Percentiles rank a stretch among this genome's conserved stretches.
Evolutionary conservation across 768 basidiomycete genomes (phyloP).

Genomic region (Leccinum disarticulatum): DNA sequence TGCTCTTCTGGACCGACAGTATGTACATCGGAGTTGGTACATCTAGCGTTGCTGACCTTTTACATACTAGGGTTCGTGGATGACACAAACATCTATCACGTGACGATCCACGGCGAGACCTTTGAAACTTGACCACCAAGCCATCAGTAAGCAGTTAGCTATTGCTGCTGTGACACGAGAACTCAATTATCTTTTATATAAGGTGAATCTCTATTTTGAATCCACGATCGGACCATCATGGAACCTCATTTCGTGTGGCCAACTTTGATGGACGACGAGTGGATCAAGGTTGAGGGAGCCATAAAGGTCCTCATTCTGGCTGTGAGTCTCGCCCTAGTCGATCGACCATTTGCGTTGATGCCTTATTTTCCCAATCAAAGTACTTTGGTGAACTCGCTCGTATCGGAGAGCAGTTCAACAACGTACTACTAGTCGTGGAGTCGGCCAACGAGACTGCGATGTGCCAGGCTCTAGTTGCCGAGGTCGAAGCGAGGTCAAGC

Average conservation of each 20-base stretch:
- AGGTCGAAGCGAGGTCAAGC: conserved; percentile 36
- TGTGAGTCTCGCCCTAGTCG: conserved; percentile 38
- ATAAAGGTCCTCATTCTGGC: conserved; percentile 96
- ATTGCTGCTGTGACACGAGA: not conserved
- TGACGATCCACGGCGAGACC: too few relatives aligned
- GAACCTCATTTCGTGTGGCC: conserved; percentile 99
- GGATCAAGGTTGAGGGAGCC: conserved; percentile 99
- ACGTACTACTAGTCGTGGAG: conserved; percentile 11
- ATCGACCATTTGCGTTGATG: not conserved
- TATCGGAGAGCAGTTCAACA: conserved; percentile 34
- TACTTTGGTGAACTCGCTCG: conserved; percentile 82
- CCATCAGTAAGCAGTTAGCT: conserved; percentile 66
- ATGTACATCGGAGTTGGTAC: too few relatives aligned
- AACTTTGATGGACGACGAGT: conserved; percentile 87
- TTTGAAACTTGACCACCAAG: conserved; percentile 31
- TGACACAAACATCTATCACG: too few relatives aligned
- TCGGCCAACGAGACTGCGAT: conserved; percentile 22
- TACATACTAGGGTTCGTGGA: too few relatives aligned
- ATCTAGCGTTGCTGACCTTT: too few relatives aligned
- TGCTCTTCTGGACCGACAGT: too few relatives aligned
- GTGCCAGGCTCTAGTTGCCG: conserved; percentile 31
- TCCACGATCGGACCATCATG: too few relatives aligned
- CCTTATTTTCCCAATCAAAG: conserved; percentile 36
- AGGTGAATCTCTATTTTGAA: too few relatives aligned
- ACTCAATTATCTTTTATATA: too few relatives aligned